Evolutionary conservation across 2,329 filamentous ascomycete species (phyloP), one percentile per base, ranked within the genome.

Genomic region (Elsinoe arachidis): DNA sequence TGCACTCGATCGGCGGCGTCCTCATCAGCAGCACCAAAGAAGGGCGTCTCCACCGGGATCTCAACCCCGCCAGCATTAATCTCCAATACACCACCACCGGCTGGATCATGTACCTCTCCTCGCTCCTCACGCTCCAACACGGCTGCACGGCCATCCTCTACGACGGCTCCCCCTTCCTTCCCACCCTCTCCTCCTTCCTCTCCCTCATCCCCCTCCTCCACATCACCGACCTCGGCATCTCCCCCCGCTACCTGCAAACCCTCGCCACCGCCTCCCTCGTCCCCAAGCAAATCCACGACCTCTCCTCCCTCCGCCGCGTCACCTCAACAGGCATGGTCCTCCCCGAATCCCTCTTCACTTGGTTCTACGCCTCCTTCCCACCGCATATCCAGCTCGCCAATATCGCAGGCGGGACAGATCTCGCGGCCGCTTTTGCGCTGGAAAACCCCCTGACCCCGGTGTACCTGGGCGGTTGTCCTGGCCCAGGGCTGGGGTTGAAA

Each of bases 61-160:
- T 77, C 41, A 68, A 69, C 0, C 67, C 76, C 0, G 67, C 73
- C 1, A 76, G 68, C 14, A 74, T 77, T 0, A 67, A 72, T 7
- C 62, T 85, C 34, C 82, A 85, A 65, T 85, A 82, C 64, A 85
- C 78, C 0, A 80, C 78, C 3, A 90, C 86, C 0, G 86, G 87
- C 0, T 95, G 89, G 89, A 93, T 95, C 71, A 95, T 95, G 89
- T 93, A 92, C 67, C 74, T 90, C 7, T 72, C 76, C 2, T 80
- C 78, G 37, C 74, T 88, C 0, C 75, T 77, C 17, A 74, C 77
- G 3, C 74, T 92, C 6, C 64, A 86, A 1, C 72, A 77, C 38
- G 87, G 88, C 6, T 76, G 77, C 0, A 77, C 81, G 5, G 75
- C 80, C 1, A 70, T 95, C 1, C 74, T 92, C n/a, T 95, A 95